Percentiles rank a stretch among this genome's conserved stretches.
Evolutionary conservation across 148 eudicot genomes (phyloP).

Genomic region (Vaccinium myrtillus): DNA sequence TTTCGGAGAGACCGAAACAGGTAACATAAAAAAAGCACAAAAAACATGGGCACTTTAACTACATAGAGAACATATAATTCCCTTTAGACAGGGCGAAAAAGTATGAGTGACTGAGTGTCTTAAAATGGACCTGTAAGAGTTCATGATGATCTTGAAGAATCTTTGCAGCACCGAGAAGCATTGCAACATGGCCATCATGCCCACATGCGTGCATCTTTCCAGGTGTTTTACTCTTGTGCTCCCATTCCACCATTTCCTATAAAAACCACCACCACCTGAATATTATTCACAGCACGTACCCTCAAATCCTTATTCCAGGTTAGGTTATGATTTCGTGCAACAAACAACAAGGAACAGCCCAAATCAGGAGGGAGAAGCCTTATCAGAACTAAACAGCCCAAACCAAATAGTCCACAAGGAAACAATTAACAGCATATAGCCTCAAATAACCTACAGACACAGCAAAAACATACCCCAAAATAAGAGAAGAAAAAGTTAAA

Average conservation of each 20-base stretch:
- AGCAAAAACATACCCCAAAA: not conserved
- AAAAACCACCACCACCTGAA: not conserved
- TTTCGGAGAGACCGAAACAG: too few species aligned
- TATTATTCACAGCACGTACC: not conserved
- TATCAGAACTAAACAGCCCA: not conserved
- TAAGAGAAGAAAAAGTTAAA: not conserved
- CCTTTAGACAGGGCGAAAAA: not conserved
- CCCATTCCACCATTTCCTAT: constrained; percentile 93
- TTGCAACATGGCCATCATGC: constrained; percentile 90
- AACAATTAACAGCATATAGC: too few species aligned
- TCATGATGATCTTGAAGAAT: constrained; percentile 76
- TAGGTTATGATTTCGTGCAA: not conserved
- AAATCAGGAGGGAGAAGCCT: not conserved
- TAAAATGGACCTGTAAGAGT: constrained; percentile 52
- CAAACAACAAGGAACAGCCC: not conserved
- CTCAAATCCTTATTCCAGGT: not conserved
- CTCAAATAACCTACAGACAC: not conserved
- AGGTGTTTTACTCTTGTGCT: constrained; percentile 78
- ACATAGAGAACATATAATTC: not conserved
- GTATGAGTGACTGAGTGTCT: not conserved
- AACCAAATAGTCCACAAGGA: not conserved
- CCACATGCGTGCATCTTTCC: constrained; percentile 98
- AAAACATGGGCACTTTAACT: not conserved
- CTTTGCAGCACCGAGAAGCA: constrained; percentile 95
- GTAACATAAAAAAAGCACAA: not conserved